A percentile compares a stretch with the other conserved stretches of the same genome.
Evolutionary conservation across 129 eudicot genomes (phyloP).

Genomic region (Solidago caesia): DNA sequence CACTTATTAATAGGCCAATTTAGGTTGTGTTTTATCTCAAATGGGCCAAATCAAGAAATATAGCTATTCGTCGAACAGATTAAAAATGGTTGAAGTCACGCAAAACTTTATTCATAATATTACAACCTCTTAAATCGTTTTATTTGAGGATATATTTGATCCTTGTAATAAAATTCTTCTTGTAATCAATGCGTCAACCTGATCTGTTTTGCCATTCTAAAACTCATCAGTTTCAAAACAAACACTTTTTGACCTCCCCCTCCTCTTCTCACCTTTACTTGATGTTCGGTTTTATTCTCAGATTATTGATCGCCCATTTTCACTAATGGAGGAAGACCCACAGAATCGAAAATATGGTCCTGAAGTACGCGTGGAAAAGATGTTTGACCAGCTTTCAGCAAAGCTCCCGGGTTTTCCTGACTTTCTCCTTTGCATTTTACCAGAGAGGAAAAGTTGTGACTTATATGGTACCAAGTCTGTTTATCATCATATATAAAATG

Average conservation of each 20-base stretch:
- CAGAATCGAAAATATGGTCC: slow-evolving; percentile 56
- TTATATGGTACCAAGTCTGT: slow-evolving; percentile 58
- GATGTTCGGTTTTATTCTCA: slow-evolving; percentile 30
- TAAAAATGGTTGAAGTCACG: neutral
- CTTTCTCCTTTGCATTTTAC: slow-evolving; percentile 83
- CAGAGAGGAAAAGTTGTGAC: slow-evolving; percentile 76
- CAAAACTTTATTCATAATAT: neutral
- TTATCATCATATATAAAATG: neutral
- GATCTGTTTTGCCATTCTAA: neutral
- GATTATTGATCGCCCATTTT: slow-evolving; percentile 83
- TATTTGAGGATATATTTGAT: too few relatives aligned
- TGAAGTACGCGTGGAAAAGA: slow-evolving; percentile 69
- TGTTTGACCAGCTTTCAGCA: slow-evolving; percentile 69
- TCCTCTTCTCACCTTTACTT: neutral
- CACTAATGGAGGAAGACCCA: slow-evolving; percentile 85
- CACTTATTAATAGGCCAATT: neutral
- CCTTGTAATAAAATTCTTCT: too few relatives aligned
- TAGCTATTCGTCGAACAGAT: neutral
- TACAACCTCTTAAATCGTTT: neutral
- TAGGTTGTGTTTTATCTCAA: neutral
- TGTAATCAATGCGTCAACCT: neutral
- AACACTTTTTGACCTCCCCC: neutral
- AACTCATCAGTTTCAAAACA: neutral
- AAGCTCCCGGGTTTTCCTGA: slow-evolving; percentile 79
- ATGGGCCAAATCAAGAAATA: neutral